phyloP scores from a whole-genome alignment of 768 basidiomycete genomes.

The Mycena chlorophos region DNA sequence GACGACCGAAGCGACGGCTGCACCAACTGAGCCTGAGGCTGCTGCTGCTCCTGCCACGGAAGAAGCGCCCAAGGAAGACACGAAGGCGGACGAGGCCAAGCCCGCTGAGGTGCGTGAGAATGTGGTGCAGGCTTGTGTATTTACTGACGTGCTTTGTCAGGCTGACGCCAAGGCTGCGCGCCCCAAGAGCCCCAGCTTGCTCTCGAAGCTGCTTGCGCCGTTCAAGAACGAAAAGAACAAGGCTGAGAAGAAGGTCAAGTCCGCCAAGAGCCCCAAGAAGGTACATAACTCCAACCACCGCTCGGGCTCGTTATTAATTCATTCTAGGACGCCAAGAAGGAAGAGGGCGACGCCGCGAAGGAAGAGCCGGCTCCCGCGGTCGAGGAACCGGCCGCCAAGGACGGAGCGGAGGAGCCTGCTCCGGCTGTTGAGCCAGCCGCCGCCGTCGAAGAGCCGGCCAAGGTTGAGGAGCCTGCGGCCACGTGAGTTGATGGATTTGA shows the following conservation, averaged over 20 bases:
- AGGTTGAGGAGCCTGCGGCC: conserved; percentile 39
- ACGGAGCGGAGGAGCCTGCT: conserved; percentile 31
- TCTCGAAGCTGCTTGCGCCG: conserved; percentile 76
- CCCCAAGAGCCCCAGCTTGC: conserved; percentile 77
- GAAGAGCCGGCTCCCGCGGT: neutral
- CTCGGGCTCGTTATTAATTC: no score
- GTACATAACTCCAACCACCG: no score
- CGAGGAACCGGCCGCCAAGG: conserved; percentile 32
- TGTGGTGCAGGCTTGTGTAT: neutral
- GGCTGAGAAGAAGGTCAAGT: conserved; percentile 61
- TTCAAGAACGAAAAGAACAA: conserved; percentile 72
- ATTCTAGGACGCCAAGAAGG: conserved; percentile 75
- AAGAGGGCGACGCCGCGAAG: conserved; percentile 64
- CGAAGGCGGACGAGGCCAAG: conserved; percentile 57
- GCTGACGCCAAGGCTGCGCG: conserved; percentile 24
- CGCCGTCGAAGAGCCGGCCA: conserved; percentile 27
- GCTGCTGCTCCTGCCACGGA: conserved; percentile 20
- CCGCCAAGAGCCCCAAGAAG: conserved; percentile 77
- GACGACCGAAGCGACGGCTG: conserved; percentile 54
- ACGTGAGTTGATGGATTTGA: conserved; percentile 44
- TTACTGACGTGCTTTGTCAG: neutral
- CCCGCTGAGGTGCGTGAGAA: conserved; percentile 21
- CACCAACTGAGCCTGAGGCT: conserved; percentile 29
- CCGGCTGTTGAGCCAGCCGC: conserved; percentile 39
- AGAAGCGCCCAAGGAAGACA: conserved; percentile 30